Evolutionary conservation across 164 flowering plant genomes (phyloP), one percentile per base, ranked within the genome.

Genomic region (Vitis rotundifolia): DNA sequence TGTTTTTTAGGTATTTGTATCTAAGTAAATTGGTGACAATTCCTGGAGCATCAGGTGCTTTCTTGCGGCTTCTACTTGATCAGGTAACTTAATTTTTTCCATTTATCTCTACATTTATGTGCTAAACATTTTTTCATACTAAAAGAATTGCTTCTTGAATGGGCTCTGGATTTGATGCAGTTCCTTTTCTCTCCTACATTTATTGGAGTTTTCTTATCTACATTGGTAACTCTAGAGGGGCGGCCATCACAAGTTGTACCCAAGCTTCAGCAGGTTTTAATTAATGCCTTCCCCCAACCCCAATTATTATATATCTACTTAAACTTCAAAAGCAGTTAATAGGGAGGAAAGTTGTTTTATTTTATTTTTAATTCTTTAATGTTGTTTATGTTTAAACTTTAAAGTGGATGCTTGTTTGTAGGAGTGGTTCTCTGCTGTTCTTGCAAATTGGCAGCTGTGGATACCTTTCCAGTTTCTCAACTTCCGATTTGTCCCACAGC

Each of bases 391-490:
- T n/a, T n/a, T n/a, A n/a, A n/a, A n/a, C 37, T 64, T 16, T 37
- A 62, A 48, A 16, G 14, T 10, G 18, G 8, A 7, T n/a, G 61
- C 49, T 52, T 61, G 11, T 44, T 71, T 68, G 64, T 63, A 92
- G 97, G 98, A 92, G 79, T 94, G 97, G 98, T 81, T 87, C 71
- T 82, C 95, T 11, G 71, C 97, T 9, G 95, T 94, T 60, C 19
- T 94, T 74, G 98, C 87, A 69, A 94, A 94, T 75, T 92, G 97
- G 98, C 87, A 91, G 76, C 83, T 92, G 13, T 94, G 98, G 98
- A 86, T 94, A 75, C 98, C 97, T 7, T 94, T 94, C 71, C 98
- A 94, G 63, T 94, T 92, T 74, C 87, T 94, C 75, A 94, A 94
- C 81, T 94, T 94, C 61, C 80, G 88, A 68, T 89, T 90, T 76